Percentiles rank a stretch among this genome's conserved stretches.
Conservation (phyloP, 768 basidiomycete genomes). For the Lentinula sp. region DNA sequence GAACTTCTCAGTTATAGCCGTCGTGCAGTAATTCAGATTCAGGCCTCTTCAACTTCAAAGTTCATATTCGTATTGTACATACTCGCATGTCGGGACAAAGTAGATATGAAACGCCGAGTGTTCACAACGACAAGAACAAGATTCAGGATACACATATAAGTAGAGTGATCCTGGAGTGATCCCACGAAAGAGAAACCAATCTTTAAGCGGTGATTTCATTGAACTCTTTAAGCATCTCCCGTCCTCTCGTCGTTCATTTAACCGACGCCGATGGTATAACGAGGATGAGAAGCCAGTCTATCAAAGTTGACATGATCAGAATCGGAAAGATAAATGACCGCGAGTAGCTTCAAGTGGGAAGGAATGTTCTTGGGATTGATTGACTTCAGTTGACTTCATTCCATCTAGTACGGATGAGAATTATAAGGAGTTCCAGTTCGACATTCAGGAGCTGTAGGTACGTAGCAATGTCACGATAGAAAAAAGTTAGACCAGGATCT, state of each 20-base stretch:
- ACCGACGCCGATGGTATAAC: background rate
- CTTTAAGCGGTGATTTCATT: too few species aligned
- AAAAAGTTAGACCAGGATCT: background rate
- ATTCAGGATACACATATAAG: background rate
- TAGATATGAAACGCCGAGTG: background rate
- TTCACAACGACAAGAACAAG: background rate
- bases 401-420: background rate
- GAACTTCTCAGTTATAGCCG: background rate
- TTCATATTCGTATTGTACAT: background rate
- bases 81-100: background rate
- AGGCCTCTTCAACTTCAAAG: background rate
- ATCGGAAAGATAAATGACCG: background rate
- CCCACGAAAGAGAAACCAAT: background rate
- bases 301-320: background rate
- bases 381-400: background rate
- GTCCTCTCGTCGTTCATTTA: too few species aligned
- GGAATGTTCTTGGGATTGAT: background rate
- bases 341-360: too few species aligned
- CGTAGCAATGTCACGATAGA: background rate
- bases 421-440: background rate
- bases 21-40: background rate
- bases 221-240: too few species aligned
- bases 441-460: background rate
- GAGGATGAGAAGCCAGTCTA: background rate
- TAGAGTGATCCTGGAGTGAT: too few species aligned